phyloP scores from a whole-genome alignment of 441 rosid species.

The Populus hybrid region DNA sequence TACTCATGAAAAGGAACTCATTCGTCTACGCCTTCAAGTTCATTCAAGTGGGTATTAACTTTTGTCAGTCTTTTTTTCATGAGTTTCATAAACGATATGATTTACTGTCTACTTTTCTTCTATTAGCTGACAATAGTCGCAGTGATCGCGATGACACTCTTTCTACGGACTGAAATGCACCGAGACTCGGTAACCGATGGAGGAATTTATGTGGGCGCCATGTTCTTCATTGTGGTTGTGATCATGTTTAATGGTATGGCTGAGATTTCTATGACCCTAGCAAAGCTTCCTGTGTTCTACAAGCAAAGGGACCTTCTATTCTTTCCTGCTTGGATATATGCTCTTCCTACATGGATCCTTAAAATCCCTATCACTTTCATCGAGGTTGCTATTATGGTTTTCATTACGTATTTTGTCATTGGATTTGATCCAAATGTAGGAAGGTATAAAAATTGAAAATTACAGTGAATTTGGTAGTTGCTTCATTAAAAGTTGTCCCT shows the following conservation, averaged over 20 bases:
- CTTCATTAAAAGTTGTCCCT: neutral
- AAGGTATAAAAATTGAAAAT: conserved; percentile 41
- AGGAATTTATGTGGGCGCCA: conserved; percentile 57
- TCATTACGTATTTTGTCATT: conserved; percentile 60
- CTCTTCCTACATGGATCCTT: conserved; percentile 75
- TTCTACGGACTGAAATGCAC: conserved; percentile 66
- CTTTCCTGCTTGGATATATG: conserved; percentile 75
- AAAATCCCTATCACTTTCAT: conserved; percentile 64
- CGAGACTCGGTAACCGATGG: conserved; percentile 51
- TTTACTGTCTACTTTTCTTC: neutral
- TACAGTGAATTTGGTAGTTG: neutral
- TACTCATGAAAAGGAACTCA: conserved; percentile 90
- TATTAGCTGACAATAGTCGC: conserved; percentile 42
- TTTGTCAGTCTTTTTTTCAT: neutral
- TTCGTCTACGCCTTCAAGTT: conserved; percentile 75
- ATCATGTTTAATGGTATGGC: conserved; percentile 72
- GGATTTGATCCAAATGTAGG: conserved; percentile 66
- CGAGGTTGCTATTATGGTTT: conserved; percentile 57
- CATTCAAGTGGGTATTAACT: conserved; percentile 40
- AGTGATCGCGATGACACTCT: conserved; percentile 49
- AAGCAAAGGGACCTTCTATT: conserved; percentile 77
- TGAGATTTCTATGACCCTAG: conserved; percentile 74
- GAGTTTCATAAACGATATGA: neutral
- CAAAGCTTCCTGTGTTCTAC: conserved; percentile 80
- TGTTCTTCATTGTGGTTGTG: conserved; percentile 49